These are phyloP conservation scores for Paramecium tetraurelia DNA, from an alignment of 73 alveolate genomes.

Conservation along the genomic window DNA sequence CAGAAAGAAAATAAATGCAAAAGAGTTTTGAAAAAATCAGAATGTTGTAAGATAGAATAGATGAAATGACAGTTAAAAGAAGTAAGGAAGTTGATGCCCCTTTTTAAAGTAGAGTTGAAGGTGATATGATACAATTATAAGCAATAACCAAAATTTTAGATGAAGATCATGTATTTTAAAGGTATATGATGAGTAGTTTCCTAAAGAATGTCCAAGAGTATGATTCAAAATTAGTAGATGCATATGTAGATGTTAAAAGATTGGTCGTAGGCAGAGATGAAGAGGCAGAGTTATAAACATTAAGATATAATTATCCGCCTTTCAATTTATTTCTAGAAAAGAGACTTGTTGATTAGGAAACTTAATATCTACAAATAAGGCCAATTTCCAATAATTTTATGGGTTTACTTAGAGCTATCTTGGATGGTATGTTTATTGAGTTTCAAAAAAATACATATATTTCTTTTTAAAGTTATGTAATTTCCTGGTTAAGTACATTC, in stretches of 20 bases:
- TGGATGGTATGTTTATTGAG: conserved; percentile 42
- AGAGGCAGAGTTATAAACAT: conserved; percentile 35
- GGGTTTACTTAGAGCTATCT: conserved; percentile 15
- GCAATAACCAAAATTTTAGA: conserved; percentile 5
- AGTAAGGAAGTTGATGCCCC: conserved; percentile 40
- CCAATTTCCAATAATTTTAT: conserved; percentile 10
- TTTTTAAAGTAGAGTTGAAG: conserved; percentile 9
- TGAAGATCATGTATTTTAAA: conserved; percentile 38
- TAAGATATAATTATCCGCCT: conserved; percentile 20
- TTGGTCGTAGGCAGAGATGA: conserved; percentile 1
- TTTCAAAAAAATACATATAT: neutral
- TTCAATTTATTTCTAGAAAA: neutral
- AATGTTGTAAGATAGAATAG: conserved; percentile 37
- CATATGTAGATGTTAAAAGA: conserved; percentile 25
- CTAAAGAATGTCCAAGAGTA: neutral
- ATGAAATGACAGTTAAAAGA: conserved; percentile 40
- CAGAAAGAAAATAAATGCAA: neutral
- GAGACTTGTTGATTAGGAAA: conserved; percentile 10
- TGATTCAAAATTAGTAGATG: conserved; percentile 40
- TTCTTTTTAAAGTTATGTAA: neutral
- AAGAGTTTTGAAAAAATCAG: conserved; percentile 14
- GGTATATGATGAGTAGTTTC: conserved; percentile 51
- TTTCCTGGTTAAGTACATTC: conserved; percentile 16
- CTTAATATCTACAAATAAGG: neutral
- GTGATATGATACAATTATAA: conserved; percentile 27